These are phyloP conservation scores for Cordyceps sp. DNA, from an alignment of 2,329 filamentous ascomycete genomes.

Conservation along the genomic window DNA sequence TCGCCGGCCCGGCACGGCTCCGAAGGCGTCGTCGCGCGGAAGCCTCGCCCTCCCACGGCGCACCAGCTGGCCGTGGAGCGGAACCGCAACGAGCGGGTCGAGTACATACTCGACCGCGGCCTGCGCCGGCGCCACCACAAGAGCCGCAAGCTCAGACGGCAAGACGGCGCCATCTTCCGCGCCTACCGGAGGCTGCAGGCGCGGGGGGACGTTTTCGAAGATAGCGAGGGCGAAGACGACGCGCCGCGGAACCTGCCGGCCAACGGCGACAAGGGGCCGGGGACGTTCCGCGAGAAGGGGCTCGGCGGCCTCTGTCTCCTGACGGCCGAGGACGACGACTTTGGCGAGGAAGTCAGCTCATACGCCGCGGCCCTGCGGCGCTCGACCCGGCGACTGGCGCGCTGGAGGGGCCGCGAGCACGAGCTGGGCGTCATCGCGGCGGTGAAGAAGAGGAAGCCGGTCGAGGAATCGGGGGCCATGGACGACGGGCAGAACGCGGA, in stretches of 20 bases:
- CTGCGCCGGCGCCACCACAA: conserved; percentile 49
- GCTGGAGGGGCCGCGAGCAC: conserved; percentile 42
- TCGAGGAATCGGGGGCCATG: conserved; percentile 9
- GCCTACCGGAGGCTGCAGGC: conserved; percentile 46
- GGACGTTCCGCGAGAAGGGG: conserved; percentile 36
- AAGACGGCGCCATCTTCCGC: conserved; percentile 50
- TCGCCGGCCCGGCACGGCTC: conserved; percentile 39
- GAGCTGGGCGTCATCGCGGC: conserved; percentile 29
- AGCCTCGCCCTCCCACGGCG: conserved; percentile 60
- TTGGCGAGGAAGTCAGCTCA: conserved; percentile 55
- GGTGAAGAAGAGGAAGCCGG: conserved; percentile 23
- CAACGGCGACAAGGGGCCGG: conserved; percentile 12
- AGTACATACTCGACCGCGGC: conserved; percentile 64
- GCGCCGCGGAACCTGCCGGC: conserved; percentile 14
- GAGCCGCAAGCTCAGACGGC: conserved; percentile 42
- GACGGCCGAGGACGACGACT: conserved; percentile 49
- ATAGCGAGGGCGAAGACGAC: conserved; percentile 43
- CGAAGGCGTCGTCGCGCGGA: conserved; percentile 39
- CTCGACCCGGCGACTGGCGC: conserved; percentile 44
- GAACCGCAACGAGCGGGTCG: conserved; percentile 64
- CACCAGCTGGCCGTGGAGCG: conserved; percentile 70
- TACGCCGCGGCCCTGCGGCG: conserved; percentile 51
- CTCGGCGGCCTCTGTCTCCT: conserved; percentile 49
- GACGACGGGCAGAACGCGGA: conserved; percentile 8
- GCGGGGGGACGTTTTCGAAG: conserved; percentile 37